These are phyloP conservation scores for Telopea speciosissima DNA, from an alignment of 177 flowering plant species.

Conservation along the genomic window DNA sequence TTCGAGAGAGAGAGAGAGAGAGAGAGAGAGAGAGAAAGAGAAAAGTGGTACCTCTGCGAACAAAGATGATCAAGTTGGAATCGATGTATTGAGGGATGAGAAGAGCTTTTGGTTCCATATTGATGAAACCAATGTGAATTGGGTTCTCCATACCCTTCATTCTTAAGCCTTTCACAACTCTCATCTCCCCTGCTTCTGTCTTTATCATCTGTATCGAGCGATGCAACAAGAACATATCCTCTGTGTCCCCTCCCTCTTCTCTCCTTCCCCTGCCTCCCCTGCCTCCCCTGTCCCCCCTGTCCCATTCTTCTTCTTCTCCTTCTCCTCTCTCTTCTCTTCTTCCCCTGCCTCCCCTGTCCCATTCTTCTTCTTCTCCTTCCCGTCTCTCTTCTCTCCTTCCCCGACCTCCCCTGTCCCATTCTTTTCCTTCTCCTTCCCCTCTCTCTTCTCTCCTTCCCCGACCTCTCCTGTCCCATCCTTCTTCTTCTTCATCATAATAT, in stretches of 20 bases:
- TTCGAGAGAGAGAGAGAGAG: neutral
- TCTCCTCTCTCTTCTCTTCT: conserved; percentile 3
- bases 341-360: no score
- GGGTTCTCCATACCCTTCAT: conserved; percentile 25
- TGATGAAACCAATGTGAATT: conserved; percentile 77
- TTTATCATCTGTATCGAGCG: conserved; percentile 40
- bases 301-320: conserved; percentile 17
- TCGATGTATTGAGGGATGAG: conserved; percentile 87
- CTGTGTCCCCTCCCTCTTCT: conserved; percentile 3
- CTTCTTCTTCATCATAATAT: conserved; percentile 4
- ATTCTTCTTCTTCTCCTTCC: conserved; percentile 5
- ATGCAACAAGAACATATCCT: conserved; percentile 46
- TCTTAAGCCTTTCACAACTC: conserved; percentile 39
- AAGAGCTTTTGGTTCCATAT: conserved; percentile 74
- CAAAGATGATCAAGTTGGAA: conserved; percentile 64
- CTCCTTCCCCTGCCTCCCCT: conserved; percentile 7
- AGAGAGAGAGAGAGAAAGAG: neutral
- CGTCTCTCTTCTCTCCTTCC: conserved; percentile 1
- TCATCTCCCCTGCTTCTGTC: conserved; percentile 75
- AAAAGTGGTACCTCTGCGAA: conserved; percentile 50
- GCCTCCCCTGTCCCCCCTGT: conserved; percentile 3
- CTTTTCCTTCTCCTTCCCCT: conserved; percentile 15
- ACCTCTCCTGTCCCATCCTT: conserved; percentile 12
- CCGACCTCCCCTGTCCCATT: conserved; percentile 11
- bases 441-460: neutral